Evolutionary conservation across 306 rosid genomes (phyloP).

Genomic region (Vicia sativa): DNA sequence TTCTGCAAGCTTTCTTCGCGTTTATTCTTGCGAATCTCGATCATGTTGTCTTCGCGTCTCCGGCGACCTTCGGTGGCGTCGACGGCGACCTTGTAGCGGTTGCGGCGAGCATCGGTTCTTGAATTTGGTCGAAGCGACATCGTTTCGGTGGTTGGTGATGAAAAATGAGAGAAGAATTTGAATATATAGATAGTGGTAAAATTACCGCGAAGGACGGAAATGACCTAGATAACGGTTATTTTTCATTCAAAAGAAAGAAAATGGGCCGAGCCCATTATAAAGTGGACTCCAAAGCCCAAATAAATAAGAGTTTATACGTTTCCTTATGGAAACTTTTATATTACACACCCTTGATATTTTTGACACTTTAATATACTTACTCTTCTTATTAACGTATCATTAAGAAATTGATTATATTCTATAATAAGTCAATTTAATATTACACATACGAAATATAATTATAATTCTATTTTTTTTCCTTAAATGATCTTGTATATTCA

Average conservation of each 20-base stretch:
- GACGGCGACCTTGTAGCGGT: conserved; percentile 80
- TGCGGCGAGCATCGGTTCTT: conserved; percentile 80
- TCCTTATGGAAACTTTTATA: too few species aligned
- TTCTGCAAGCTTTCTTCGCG: conserved; percentile 80
- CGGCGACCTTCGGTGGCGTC: conserved; percentile 87
- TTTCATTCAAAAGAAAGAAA: background rate
- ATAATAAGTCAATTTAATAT: too few species aligned
- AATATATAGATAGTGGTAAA: conserved; percentile 3
- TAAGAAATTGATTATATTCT: too few species aligned
- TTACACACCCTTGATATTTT: too few species aligned
- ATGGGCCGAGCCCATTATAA: background rate
- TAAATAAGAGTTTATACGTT: background rate
- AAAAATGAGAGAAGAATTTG: conserved; percentile 12
- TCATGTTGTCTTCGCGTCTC: conserved; percentile 78
- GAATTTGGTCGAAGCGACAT: conserved; percentile 81
- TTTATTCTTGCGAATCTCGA: conserved; percentile 84
- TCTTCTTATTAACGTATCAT: too few species aligned
- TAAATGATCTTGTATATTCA: too few species aligned
- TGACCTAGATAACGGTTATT: conserved; percentile 6
- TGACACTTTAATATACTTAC: too few species aligned
- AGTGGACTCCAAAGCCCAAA: background rate
- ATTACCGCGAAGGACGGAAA: conserved; percentile 20
- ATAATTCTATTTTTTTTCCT: too few species aligned
- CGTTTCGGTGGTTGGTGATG: background rate
- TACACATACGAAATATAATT: too few species aligned